Base-by-base conservation (phyloP, 495 filamentous ascomycete species). In the Elaphomyces granulatus region DNA sequence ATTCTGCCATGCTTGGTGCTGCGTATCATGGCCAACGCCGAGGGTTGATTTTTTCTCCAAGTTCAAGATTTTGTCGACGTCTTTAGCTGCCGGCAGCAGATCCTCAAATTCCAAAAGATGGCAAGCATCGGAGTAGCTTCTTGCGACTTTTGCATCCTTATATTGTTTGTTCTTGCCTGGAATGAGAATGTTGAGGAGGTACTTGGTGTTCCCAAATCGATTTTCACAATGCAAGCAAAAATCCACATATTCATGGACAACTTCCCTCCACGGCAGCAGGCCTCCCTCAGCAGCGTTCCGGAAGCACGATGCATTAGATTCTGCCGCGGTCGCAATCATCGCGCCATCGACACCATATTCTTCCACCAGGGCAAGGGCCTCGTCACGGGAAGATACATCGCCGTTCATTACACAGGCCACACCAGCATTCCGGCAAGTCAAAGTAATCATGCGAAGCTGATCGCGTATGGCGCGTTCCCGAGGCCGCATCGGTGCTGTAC, bases 341-440 rank as follows among this genome's bases (percentile, higher is more conserved):
- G 83, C 88, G 10, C 87, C 90, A 49, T 96, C 90, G 2, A 81
- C 83, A 3, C 78, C 80, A 48, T 68, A 93, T 51, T 94, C 78
- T 12, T 66, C 35, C 38, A 83, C 75, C 14, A 96, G 59, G 38
- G 66, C 53, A 2, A 78, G 50, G 2, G 76, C 87, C 36, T 90
- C 59, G 23, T 77, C 74, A 21, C 81, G 68, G 12, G 64, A 69
- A 14, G 70, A 72, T 0, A 98, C 85, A 51, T 98, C 90, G 9
- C 90, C 90, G 53, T 98, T 98, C 78, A 94, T 87, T 9, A 95
- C 55, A 49, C 85, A 90, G 2, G 86, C 83, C 7, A 98, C 83
- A 8, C 87, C 86, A 2, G 76, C 77, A 36, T 85, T 74, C 26
- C 71, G 72, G 51, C 90, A 98, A 4, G 93, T 63, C 10, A 70